These are phyloP conservation scores for Lipomyces sp. DNA, from an alignment of 805 yeast genomes.

Conservation along the genomic window DNA sequence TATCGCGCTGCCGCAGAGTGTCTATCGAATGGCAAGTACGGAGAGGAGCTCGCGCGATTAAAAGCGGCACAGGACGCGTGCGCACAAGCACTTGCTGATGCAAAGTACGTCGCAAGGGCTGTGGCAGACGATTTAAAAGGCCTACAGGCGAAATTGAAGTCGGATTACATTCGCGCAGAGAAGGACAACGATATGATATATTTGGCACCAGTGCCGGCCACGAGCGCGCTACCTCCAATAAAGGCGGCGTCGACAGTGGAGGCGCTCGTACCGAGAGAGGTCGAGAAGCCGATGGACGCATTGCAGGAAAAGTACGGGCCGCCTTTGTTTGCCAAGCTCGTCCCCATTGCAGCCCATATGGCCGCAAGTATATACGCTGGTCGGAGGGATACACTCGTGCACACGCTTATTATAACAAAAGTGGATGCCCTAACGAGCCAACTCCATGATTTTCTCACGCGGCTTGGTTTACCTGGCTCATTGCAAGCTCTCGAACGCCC, in stretches of 20 bases:
- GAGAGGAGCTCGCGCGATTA: constrained; percentile 70
- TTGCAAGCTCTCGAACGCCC: constrained; percentile 64
- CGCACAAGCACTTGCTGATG: constrained; percentile 47
- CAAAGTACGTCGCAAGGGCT: constrained; percentile 50
- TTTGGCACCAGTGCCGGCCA: constrained; percentile 64
- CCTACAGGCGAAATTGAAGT: constrained; percentile 53
- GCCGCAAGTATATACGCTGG: constrained; percentile 71
- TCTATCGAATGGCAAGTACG: constrained; percentile 60
- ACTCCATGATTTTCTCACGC: constrained; percentile 33
- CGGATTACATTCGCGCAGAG: constrained; percentile 60
- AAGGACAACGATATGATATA: constrained; percentile 83
- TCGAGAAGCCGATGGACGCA: constrained; percentile 45
- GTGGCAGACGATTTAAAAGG: constrained; percentile 61
- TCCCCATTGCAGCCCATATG: constrained; percentile 71
- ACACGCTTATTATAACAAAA: constrained; percentile 49
- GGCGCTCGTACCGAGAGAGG: constrained; percentile 49
- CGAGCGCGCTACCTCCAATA: constrained; percentile 50
- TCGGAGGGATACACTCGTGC: constrained; percentile 60
- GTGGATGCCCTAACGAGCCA: constrained; percentile 40
- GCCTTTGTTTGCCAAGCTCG: constrained; percentile 59
- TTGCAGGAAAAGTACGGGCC: constrained; percentile 34
- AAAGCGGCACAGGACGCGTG: constrained; percentile 51
- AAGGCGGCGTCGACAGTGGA: constrained; percentile 63
- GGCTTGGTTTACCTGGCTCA: constrained; percentile 57
- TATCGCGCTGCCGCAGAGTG: constrained; percentile 62